Percentiles rank a stretch among this genome's conserved stretches.
Conservation (phyloP, 169 alveolate species). For the Plasmodium malariae region DNA sequence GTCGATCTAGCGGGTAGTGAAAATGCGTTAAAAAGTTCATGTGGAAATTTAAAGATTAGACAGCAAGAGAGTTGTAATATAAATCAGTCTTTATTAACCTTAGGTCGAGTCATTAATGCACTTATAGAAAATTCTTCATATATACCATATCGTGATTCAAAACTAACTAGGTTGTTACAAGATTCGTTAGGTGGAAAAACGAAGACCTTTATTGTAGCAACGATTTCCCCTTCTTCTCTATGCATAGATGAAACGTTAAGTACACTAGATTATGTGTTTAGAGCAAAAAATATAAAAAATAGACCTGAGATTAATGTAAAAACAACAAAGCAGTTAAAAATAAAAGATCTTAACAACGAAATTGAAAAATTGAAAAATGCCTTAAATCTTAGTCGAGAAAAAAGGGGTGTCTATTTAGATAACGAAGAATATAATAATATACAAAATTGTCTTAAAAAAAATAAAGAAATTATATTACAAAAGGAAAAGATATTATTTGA, state of each 20-base stretch:
- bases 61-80: conserved; percentile 94
- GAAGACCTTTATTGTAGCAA: conserved; percentile 95
- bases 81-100: conserved; percentile 90
- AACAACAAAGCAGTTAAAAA: conserved; percentile 91
- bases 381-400: conserved; percentile 79
- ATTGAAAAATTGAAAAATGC: conserved; percentile 81
- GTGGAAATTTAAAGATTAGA: conserved; percentile 91
- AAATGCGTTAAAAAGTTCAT: conserved; percentile 88
- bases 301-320: conserved; percentile 91
- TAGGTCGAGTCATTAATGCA: conserved; percentile 94
- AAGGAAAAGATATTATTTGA: conserved; percentile 54
- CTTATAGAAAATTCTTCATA: conserved; percentile 91
- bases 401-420: conserved; percentile 80
- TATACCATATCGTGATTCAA: conserved; percentile 97
- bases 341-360: conserved; percentile 82
- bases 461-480: conserved; percentile 58
- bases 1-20: conserved; percentile 98
- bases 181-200: conserved; percentile 97
- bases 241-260: conserved; percentile 93
- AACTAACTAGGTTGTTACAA: conserved; percentile 94
- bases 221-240: conserved; percentile 93
- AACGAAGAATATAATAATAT: conserved; percentile 69
- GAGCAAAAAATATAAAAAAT: conserved; percentile 94
- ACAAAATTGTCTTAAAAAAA: conserved; percentile 48
- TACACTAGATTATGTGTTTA: conserved; percentile 92